Conservation (phyloP, 2,329 filamentous ascomycete species). For the Spiromastix sp. region DNA sequence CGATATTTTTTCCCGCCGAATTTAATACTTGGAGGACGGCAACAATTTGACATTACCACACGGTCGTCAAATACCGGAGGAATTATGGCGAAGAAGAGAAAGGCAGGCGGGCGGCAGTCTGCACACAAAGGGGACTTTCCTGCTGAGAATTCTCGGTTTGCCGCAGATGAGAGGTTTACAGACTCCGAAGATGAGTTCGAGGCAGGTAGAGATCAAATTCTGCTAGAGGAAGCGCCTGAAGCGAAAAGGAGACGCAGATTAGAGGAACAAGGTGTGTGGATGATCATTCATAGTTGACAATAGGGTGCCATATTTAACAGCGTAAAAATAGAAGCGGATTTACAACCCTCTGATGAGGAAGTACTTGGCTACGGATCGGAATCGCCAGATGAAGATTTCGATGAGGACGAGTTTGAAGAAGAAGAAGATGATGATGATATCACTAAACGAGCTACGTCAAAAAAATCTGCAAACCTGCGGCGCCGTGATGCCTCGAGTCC, state of each 20-base stretch:
- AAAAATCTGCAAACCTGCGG: constrained; percentile 14
- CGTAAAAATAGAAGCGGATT: constrained; percentile 40
- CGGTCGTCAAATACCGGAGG: no score
- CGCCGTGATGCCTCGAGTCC: constrained; percentile 12
- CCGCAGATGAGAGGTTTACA: constrained; percentile 62
- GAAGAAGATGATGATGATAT: constrained; percentile 24
- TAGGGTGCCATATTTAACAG: neutral
- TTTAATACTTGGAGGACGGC: no score
- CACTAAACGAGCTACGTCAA: constrained; percentile 13
- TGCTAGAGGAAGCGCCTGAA: constrained; percentile 70
- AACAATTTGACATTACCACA: no score
- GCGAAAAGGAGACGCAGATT: constrained; percentile 65
- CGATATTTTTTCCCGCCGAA: no score
- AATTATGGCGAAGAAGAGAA: constrained; percentile 55
- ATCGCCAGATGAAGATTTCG: constrained; percentile 37
- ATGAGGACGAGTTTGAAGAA: constrained; percentile 26
- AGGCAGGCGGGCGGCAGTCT: constrained; percentile 45
- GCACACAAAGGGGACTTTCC: neutral
- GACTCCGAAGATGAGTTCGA: constrained; percentile 94
- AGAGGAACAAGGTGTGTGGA: constrained; percentile 51
- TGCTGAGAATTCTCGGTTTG: constrained; percentile 25
- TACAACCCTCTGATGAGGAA: constrained; percentile 54
- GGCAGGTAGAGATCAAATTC: constrained; percentile 71
- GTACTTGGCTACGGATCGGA: constrained; percentile 41
- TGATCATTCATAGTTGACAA: neutral